Conservation (phyloP, 1,284 basidiomycete species). For the Cryptococcus sp. region DNA sequence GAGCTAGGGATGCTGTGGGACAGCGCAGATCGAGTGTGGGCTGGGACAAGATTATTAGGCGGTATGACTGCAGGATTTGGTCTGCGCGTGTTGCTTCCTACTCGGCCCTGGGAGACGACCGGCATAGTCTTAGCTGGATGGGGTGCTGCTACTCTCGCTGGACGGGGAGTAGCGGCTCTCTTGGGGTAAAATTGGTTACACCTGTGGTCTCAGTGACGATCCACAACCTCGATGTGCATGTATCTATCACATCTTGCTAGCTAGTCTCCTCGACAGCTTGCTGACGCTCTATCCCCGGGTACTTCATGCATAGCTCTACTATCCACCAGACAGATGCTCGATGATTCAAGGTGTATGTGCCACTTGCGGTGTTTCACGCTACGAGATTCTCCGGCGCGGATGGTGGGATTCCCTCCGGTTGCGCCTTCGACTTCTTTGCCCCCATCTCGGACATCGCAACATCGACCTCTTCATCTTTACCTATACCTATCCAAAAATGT, state of each 20-base stretch:
- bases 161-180: not conserved
- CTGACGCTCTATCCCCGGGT: too few relatives aligned
- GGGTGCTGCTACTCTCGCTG: slow-evolving; percentile 52
- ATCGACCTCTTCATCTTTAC: slow-evolving; percentile 4
- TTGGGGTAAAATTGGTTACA: not conserved
- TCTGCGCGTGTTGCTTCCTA: slow-evolving; percentile 48
- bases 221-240: too few relatives aligned
- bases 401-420: not conserved
- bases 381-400: not conserved
- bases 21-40: slow-evolving; percentile 70
- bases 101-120: slow-evolving; percentile 65
- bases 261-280: too few relatives aligned
- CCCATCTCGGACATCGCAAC: slow-evolving; percentile 4
- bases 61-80: slow-evolving; percentile 76
- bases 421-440: slow-evolving; percentile 1
- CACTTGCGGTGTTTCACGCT: slow-evolving; percentile 1
- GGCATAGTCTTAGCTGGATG: slow-evolving; percentile 71
- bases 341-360: not conserved
- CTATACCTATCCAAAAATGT: slow-evolving; percentile 33
- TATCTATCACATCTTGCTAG: too few relatives aligned
- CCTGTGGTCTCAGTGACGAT: too few relatives aligned
- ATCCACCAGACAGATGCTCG: not conserved
- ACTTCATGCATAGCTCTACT: too few relatives aligned
- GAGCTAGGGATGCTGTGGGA: slow-evolving; percentile 18
- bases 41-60: slow-evolving; percentile 73